Evolutionary conservation across 768 basidiomycete species (phyloP).

Genomic region (Suillus subluteus): DNA sequence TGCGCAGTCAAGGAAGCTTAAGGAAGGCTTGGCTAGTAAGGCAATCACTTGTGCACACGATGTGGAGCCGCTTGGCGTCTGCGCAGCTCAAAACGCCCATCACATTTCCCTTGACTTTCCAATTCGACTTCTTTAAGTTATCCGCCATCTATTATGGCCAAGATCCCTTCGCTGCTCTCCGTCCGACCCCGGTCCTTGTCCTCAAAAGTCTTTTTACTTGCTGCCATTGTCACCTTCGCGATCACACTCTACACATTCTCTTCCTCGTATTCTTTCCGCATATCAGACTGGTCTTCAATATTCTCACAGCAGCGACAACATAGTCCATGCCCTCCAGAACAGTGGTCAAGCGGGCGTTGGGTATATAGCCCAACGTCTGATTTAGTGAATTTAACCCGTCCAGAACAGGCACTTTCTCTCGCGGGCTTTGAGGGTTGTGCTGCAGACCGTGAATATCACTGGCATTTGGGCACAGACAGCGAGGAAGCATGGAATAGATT

Average conservation of each 20-base stretch:
- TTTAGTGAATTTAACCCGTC: slow-evolving; percentile 37
- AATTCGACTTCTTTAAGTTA: neutral
- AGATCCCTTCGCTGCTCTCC: slow-evolving; percentile 10
- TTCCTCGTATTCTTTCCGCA: slow-evolving; percentile 21
- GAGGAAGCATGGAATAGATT: slow-evolving; percentile 53
- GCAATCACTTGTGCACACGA: neutral
- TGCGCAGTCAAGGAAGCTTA: neutral
- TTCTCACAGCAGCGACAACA: slow-evolving; percentile 31
- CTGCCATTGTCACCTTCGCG: slow-evolving; percentile 28
- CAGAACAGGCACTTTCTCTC: slow-evolving; percentile 51
- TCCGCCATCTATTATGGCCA: slow-evolving; percentile 16
- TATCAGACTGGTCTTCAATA: slow-evolving; percentile 25
- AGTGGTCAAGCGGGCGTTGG: slow-evolving; percentile 46
- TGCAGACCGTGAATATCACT: slow-evolving; percentile 59
- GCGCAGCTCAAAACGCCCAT: neutral
- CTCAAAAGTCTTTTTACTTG: slow-evolving; percentile 29
- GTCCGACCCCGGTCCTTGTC: slow-evolving; percentile 28
- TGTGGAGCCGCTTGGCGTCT: neutral
- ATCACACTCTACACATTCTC: slow-evolving; percentile 35
- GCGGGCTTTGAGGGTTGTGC: slow-evolving; percentile 67
- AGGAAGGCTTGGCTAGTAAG: neutral
- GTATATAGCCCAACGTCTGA: slow-evolving; percentile 40
- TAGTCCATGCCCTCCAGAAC: slow-evolving; percentile 37
- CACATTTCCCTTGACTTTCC: neutral
- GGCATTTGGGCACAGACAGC: slow-evolving; percentile 64